Percentiles rank a stretch among this genome's conserved stretches.
These are phyloP conservation scores for Fulvia fulva DNA, from an alignment of 2,329 filamentous ascomycete species.

Conservation along the genomic window DNA sequence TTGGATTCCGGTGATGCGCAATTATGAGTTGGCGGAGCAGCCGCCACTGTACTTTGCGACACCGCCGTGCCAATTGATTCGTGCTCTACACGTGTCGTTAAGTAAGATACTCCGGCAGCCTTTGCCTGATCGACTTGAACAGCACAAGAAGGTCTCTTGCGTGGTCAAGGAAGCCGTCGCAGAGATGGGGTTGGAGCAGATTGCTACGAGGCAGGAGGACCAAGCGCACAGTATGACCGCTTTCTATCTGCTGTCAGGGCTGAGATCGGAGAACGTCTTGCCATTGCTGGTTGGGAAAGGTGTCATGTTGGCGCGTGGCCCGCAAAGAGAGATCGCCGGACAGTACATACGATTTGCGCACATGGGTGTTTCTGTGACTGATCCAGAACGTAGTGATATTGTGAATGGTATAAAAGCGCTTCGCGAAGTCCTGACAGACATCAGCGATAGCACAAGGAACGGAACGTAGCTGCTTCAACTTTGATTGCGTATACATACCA, in stretches of 20 bases:
- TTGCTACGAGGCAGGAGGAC: constrained; percentile 77
- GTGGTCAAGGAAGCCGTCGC: constrained; percentile 78
- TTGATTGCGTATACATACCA: no score
- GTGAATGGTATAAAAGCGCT: constrained; percentile 77
- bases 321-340: constrained; percentile 89
- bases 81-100: constrained; percentile 83
- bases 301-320: constrained; percentile 86
- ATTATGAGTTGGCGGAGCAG: constrained; percentile 96
- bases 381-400: constrained; percentile 73
- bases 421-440: constrained; percentile 65
- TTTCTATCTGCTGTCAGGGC: constrained; percentile 81
- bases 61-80: constrained; percentile 87
- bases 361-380: constrained; percentile 91
- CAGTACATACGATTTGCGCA: constrained; percentile 95
- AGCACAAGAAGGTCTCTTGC: constrained; percentile 73
- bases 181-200: constrained; percentile 77
- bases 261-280: constrained; percentile 75
- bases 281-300: constrained; percentile 80
- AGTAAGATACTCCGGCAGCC: constrained; percentile 78
- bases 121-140: constrained; percentile 74
- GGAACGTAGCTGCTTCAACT: background rate
- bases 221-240: constrained; percentile 97
- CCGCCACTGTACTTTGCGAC: constrained; percentile 82
- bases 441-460: no score
- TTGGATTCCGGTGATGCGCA: constrained; percentile 96